Evolutionary conservation across 2,329 filamentous ascomycete species (phyloP).

Genomic region (Didymellaceae sp.): DNA sequence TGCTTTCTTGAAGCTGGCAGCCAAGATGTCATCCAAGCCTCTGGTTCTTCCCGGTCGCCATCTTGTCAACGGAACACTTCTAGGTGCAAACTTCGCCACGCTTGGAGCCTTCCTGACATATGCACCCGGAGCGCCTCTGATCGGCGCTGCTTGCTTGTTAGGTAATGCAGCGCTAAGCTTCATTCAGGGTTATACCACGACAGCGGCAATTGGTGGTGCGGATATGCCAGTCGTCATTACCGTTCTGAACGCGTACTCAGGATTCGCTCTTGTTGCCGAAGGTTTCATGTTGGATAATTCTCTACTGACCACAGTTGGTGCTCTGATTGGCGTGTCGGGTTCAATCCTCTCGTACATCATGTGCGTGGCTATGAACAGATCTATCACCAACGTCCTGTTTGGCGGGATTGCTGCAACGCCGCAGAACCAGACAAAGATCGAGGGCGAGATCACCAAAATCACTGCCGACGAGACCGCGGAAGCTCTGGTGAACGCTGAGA

Average conservation of each 20-base stretch:
- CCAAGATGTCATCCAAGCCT: constrained; percentile 80
- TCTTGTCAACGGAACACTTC: constrained; percentile 73
- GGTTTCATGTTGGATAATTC: constrained; percentile 92
- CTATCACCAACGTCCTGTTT: constrained; percentile 86
- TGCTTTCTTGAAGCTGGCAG: constrained; percentile 85
- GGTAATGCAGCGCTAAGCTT: constrained; percentile 82
- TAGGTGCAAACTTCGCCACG: constrained; percentile 78
- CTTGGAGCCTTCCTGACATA: constrained; percentile 85
- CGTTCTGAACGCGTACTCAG: constrained; percentile 88
- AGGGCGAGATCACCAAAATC: constrained; percentile 79
- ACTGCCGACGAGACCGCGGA: constrained; percentile 83
- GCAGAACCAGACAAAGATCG: constrained; percentile 73
- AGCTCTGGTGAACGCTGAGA: constrained; percentile 75
- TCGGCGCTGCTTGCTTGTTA: constrained; percentile 78
- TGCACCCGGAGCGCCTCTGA: constrained; percentile 77
- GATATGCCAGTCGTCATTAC: constrained; percentile 95
- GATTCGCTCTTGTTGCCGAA: constrained; percentile 87
- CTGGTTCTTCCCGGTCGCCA: constrained; percentile 76
- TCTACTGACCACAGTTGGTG: constrained; percentile 82
- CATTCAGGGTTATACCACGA: constrained; percentile 85
- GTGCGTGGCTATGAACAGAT: constrained; percentile 91
- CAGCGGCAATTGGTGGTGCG: constrained; percentile 86
- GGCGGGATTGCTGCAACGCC: constrained; percentile 72
- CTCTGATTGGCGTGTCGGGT: constrained; percentile 85
- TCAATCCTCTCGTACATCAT: constrained; percentile 74